Percentiles rank a stretch among this genome's conserved stretches.
phyloP scores from a whole-genome alignment of 495 filamentous ascomycete species.

The Trichoderma virens region DNA sequence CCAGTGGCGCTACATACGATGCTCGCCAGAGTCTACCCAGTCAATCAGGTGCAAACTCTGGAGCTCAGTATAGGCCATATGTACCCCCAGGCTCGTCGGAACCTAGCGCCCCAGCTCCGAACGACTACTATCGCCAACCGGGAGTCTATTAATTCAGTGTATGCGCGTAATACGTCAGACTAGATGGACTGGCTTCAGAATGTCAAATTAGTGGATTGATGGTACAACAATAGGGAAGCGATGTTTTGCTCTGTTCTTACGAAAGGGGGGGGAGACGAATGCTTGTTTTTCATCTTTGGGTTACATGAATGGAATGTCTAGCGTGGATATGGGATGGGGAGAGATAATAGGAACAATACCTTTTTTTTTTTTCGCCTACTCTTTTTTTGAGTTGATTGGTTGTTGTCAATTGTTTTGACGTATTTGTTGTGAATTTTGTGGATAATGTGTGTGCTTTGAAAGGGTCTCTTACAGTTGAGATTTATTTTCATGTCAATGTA shows the following conservation, averaged over 20 bases:
- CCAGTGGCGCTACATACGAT: slow-evolving; percentile 31
- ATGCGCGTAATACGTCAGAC: neutral
- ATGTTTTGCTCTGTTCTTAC: neutral
- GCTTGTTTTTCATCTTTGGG: neutral
- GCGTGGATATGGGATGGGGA: neutral
- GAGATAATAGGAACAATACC: neutral
- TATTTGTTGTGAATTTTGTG: too few species aligned
- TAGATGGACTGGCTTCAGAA: neutral
- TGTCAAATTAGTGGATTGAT: neutral
- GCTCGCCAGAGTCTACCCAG: slow-evolving; percentile 35
- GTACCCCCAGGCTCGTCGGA: slow-evolving; percentile 19
- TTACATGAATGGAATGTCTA: neutral
- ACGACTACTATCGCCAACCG: slow-evolving; percentile 9
- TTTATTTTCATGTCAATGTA: too few species aligned
- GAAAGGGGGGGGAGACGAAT: neutral
- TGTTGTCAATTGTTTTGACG: neutral
- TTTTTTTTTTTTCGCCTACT: neutral
- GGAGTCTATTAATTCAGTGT: neutral
- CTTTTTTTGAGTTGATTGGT: neutral
- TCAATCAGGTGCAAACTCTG: slow-evolving; percentile 16
- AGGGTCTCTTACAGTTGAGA: too few species aligned
- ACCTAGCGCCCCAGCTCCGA: slow-evolving; percentile 9
- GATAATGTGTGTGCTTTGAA: too few species aligned
- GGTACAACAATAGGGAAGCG: neutral
- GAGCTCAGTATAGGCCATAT: slow-evolving; percentile 37